A percentile compares a stretch with the other conserved stretches of the same genome.
phyloP scores from a whole-genome alignment of 164 flowering plant species.

The Liriodendron chinense region DNA sequence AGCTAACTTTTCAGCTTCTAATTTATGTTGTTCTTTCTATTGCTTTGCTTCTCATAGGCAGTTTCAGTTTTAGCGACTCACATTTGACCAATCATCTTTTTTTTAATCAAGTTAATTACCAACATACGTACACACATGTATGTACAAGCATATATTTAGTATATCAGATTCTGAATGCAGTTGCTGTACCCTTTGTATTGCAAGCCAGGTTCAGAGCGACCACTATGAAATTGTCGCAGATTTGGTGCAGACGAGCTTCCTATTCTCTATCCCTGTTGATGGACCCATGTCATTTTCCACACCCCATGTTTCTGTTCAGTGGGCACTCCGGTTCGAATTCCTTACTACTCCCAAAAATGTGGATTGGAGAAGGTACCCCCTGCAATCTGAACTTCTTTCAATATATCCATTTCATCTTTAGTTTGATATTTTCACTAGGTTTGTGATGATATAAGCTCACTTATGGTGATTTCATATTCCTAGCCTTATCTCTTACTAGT shows the following conservation, averaged over 20 bases:
- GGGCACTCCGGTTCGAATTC: constrained; percentile 95
- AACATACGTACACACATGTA: no score
- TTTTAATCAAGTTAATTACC: neutral
- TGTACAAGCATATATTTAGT: neutral
- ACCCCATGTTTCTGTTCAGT: constrained; percentile 76
- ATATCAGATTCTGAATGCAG: neutral
- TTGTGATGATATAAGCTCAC: neutral
- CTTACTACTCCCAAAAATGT: constrained; percentile 83
- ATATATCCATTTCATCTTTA: neutral
- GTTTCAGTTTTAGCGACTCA: no score
- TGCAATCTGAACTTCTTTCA: neutral
- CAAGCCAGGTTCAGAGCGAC: constrained; percentile 80
- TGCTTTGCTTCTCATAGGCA: neutral
- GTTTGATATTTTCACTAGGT: neutral
- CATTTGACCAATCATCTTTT: neutral
- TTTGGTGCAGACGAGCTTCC: constrained; percentile 90
- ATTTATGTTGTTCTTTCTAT: no score
- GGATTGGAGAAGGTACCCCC: constrained; percentile 78
- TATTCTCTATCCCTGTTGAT: constrained; percentile 92
- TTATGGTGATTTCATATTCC: neutral
- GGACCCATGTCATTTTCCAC: constrained; percentile 98
- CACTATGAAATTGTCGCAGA: constrained; percentile 95
- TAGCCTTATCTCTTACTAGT: neutral
- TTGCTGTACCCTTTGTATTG: neutral
- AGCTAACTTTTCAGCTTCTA: no score